phyloP scores from a whole-genome alignment of 2,329 filamentous ascomycete species.

The Elsinoe perseae region DNA sequence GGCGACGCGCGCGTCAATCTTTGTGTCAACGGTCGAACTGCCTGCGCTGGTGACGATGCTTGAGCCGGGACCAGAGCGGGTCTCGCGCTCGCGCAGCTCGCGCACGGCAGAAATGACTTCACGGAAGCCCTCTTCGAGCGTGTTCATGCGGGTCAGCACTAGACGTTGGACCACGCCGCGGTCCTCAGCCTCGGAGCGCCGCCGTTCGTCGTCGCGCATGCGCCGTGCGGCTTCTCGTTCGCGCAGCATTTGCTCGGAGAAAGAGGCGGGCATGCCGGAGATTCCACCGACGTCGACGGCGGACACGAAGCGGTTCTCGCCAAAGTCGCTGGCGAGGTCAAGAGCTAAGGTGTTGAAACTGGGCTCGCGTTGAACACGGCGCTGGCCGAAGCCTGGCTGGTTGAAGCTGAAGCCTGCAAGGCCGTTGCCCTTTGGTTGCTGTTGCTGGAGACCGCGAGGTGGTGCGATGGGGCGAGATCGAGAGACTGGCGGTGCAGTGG shows the following conservation, averaged over 20 bases:
- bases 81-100: conserved; percentile 19
- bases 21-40: conserved; percentile 2
- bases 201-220: conserved; percentile 32
- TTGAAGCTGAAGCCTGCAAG: conserved; percentile 29
- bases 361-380: conserved; percentile 38
- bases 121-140: conserved; percentile 80
- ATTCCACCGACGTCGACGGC: conserved; percentile 33
- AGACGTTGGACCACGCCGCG: conserved; percentile 71
- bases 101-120: conserved; percentile 47
- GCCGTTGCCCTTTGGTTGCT: conserved; percentile 48
- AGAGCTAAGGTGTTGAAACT: conserved; percentile 57
- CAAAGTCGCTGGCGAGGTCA: conserved; percentile 66
- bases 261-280: conserved; percentile 30
- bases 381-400: conserved; percentile 5
- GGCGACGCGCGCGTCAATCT: neutral
- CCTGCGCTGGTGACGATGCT: neutral
- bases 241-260: conserved; percentile 43
- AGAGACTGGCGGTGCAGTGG: conserved; percentile 22
- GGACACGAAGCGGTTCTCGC: conserved; percentile 52
- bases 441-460: conserved; percentile 46
- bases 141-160: conserved; percentile 85
- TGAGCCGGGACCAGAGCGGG: neutral
- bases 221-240: conserved; percentile 46
- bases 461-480: conserved; percentile 52
- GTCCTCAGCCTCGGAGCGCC: conserved; percentile 40